phyloP scores from a whole-genome alignment of 2,329 filamentous ascomycete genomes.

The Diaporthe helianthi region DNA sequence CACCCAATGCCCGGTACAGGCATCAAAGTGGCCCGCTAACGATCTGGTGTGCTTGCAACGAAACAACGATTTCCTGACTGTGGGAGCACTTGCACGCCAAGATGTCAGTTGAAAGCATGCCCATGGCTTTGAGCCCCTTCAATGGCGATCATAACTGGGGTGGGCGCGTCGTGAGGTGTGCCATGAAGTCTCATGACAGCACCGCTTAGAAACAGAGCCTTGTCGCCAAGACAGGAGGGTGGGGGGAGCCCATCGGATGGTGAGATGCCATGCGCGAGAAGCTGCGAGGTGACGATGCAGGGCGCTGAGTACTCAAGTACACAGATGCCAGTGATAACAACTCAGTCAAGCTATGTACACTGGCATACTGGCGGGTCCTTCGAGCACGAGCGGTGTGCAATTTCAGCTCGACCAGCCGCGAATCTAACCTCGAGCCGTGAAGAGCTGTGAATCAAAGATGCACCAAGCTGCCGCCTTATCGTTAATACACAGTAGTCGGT shows the following conservation, averaged over 20 bases:
- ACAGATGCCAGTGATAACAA: neutral
- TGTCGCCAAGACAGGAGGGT: constrained; percentile 9
- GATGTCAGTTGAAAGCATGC: constrained; percentile 14
- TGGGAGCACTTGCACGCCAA: constrained; percentile 8
- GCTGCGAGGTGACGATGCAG: constrained; percentile 18
- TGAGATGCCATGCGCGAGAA: constrained; percentile 15
- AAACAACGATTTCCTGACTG: neutral
- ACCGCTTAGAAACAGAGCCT: neutral
- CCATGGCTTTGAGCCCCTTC: constrained; percentile 22
- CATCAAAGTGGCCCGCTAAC: neutral
- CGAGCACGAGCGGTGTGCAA: neutral
- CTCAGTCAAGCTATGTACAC: neutral
- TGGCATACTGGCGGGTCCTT: neutral
- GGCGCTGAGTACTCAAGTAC: neutral
- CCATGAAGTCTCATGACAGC: constrained; percentile 14
- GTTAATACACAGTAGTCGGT: neutral
- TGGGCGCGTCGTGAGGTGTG: constrained; percentile 2
- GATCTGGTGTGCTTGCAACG: neutral
- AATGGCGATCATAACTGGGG: constrained; percentile 32
- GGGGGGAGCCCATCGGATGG: constrained; percentile 3
- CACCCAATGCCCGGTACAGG: constrained; percentile 12
- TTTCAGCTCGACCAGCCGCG: neutral
- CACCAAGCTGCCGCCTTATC: neutral
- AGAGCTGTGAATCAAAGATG: neutral
- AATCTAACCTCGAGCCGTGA: neutral